Evolutionary conservation across 2,329 filamentous ascomycete species (phyloP).

Genomic region (Penicillium hordei): DNA sequence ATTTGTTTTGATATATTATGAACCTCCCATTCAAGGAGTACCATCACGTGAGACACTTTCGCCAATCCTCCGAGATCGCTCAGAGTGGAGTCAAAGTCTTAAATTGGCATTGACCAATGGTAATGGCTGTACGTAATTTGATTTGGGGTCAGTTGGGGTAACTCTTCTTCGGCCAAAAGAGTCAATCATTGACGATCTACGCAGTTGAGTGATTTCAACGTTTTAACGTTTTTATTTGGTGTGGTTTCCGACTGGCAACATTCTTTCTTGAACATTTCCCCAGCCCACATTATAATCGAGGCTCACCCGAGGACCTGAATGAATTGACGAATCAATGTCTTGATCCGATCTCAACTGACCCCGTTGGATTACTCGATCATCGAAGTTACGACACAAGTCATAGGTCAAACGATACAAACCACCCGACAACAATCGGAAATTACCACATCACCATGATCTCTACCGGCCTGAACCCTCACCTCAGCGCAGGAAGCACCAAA

Average conservation of each 20-base stretch:
- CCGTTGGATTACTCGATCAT: neutral
- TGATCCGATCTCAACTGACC: neutral
- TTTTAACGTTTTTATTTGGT: neutral
- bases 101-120: constrained; percentile 7
- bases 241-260: too few species aligned
- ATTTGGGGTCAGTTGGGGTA: constrained; percentile 7
- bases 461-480: neutral
- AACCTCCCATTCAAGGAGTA: too few species aligned
- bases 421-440: neutral
- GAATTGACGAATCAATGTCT: constrained; percentile 6
- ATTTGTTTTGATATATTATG: too few species aligned
- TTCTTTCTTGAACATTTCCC: constrained; percentile 12
- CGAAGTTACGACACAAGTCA: neutral
- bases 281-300: constrained; percentile 5
- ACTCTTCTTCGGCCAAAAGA: constrained; percentile 1
- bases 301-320: neutral
- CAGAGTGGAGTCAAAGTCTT: neutral
- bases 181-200: constrained; percentile 6
- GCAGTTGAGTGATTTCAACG: neutral
- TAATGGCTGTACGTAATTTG: constrained; percentile 10
- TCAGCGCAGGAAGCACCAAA: neutral
- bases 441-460: constrained; percentile 1
- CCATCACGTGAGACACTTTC: neutral
- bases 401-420: neutral
- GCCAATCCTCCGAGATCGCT: neutral